Conservation (phyloP, 371 early-diverging fungal species). For the Sporodiniella umbellata region DNA sequence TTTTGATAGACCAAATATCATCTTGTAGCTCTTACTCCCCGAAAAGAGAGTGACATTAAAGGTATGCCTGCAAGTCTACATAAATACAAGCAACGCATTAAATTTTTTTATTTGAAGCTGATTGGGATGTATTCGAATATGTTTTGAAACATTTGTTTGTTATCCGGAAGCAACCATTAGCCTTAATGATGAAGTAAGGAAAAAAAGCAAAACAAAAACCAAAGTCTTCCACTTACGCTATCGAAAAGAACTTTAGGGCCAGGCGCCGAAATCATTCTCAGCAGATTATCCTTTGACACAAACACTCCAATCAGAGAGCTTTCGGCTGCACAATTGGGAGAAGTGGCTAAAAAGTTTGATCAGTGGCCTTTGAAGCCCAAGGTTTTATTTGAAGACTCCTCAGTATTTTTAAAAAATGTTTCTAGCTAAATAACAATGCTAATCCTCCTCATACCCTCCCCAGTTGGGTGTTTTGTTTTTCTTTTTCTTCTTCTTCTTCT, state of each 20-base stretch:
- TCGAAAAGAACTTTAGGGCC: conserved; percentile 50
- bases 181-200: conserved; percentile 53
- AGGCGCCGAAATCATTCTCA: conserved; percentile 60
- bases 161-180: conserved; percentile 39
- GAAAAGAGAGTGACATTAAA: conserved; percentile 34
- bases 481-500: conserved; percentile 27
- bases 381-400: conserved; percentile 21
- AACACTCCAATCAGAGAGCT: conserved; percentile 42
- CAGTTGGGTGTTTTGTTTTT: conserved; percentile 20
- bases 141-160: conserved; percentile 54
- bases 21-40: conserved; percentile 44
- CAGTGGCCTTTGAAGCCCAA: conserved; percentile 60
- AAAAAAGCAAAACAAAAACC: no score
- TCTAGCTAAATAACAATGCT: conserved; percentile 36
- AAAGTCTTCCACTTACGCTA: not conserved
- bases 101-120: conserved; percentile 25
- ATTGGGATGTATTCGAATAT: conserved; percentile 58
- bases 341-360: conserved; percentile 58
- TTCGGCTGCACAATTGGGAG: conserved; percentile 52
- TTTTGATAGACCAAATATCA: conserved; percentile 38
- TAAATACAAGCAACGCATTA: no score
- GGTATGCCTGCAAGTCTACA: no score
- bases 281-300: conserved; percentile 51
- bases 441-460: conserved; percentile 28
- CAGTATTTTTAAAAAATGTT: no score